Evolutionary conservation across 2,329 filamentous ascomycete species (phyloP), one percentile per base, ranked within the genome.

Genomic region (Emergomyces orientalis): DNA sequence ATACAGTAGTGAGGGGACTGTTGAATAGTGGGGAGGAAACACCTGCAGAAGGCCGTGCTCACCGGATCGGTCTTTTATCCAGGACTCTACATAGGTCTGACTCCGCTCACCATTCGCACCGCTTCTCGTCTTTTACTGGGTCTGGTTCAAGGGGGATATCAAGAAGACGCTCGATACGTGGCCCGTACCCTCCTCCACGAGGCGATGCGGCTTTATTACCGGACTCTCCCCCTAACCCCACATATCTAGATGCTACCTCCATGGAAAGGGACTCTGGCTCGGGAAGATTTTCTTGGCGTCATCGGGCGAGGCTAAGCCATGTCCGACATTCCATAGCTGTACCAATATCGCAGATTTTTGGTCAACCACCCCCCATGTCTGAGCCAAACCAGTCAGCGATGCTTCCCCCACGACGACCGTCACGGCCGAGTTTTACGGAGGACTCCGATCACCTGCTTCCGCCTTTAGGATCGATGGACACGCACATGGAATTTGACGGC

Each of bases 1-100:
- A 79, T 63, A 76, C 76, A 14, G 76, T 78, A 19, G 76, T 76
- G 32, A 74, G 77, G 62, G 75, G 75, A 4, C 70, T 79, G 37
- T 70, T 79, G 9, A 78, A 70, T 63, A 79, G 77, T 63, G 75
- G 78, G 65, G 77, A 79, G 64, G 78, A 79, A 65, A 78, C 78
- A 8, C 72, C 72, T 1, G 77, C 73, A 19, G 78, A 80, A 66
- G 78, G 77, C 6, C 75, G 74, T 60, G 76, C 78, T 43, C 74
- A 78, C 67, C 74, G 78, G 37, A 73, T 75, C 66, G 76, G 78
- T 22, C 67, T 78, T 19, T 72, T 77, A 17, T 74, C 74, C 51
- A 74, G 77, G 62, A 69, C 73, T 25, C 64, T 71, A 25, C 70
- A 74, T 51, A 72, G 75, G 61, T 71, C 73, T 1, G 74, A 75